These are phyloP conservation scores for Vinca minor DNA, from an alignment of 257 asterid species.

Conservation along the genomic window DNA sequence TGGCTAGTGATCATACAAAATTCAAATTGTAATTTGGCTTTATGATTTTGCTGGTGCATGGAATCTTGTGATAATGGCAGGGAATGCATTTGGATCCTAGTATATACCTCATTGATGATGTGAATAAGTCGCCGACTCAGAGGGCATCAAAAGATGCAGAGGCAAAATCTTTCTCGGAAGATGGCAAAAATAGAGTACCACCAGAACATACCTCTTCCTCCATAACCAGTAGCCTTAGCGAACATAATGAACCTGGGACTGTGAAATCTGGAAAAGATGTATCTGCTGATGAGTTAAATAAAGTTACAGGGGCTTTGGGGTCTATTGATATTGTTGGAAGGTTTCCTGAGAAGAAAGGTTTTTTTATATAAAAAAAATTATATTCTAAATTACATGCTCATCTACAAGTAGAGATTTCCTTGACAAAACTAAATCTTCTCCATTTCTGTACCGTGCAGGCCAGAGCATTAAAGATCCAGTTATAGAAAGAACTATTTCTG, in stretches of 20 bases:
- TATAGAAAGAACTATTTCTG: constrained; percentile 28
- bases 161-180: constrained; percentile 31
- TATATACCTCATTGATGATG: constrained; percentile 92
- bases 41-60: constrained; percentile 7
- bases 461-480: constrained; percentile 39
- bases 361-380: constrained; percentile 1
- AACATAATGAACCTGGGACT: constrained; percentile 22
- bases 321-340: constrained; percentile 36
- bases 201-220: constrained; percentile 24
- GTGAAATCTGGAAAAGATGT: constrained; percentile 23
- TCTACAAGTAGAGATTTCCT: constrained; percentile 11
- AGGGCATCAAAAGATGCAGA: constrained; percentile 40
- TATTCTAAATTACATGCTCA: background rate
- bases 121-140: constrained; percentile 45
- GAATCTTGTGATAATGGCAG: constrained; percentile 37
- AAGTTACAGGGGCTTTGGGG: constrained; percentile 41
- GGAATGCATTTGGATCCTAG: constrained; percentile 99
- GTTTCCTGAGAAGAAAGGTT: constrained; percentile 40
- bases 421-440: constrained; percentile 7
- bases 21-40: background rate
- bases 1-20: background rate
- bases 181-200: constrained; percentile 30
- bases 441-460: constrained; percentile 30
- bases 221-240: constrained; percentile 23
- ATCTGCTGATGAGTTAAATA: constrained; percentile 35